Conservation (phyloP, 2,329 filamentous ascomycete genomes). For the Ceratocystiopsis minuta region DNA sequence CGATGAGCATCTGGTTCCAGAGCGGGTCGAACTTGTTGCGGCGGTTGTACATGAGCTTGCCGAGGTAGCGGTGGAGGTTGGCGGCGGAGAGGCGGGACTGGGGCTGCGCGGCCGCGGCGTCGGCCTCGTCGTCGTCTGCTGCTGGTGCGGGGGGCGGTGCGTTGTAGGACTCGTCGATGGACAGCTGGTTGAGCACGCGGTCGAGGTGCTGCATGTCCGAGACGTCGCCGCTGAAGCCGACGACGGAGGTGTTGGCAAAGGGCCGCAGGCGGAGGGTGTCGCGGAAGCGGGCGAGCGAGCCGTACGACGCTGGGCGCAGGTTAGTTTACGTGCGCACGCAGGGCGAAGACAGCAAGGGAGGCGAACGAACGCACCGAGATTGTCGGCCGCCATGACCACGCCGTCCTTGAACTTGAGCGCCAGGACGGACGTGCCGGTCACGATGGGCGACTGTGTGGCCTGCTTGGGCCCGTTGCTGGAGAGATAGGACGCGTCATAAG, state of each 20-base stretch:
- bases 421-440: constrained; percentile 90
- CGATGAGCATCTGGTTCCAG: constrained; percentile 91
- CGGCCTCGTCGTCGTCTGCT: constrained; percentile 7
- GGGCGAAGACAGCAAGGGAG: too few relatives aligned
- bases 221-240: constrained; percentile 93
- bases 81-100: constrained; percentile 55
- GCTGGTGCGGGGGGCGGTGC: constrained; percentile 8
- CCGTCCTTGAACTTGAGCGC: constrained; percentile 92
- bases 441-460: constrained; percentile 81
- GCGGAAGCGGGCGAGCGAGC: constrained; percentile 88
- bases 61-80: constrained; percentile 91
- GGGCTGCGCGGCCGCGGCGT: constrained; percentile 29
- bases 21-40: constrained; percentile 91
- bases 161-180: constrained; percentile 77
- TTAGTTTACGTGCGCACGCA: neutral
- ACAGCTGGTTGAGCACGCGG: constrained; percentile 71
- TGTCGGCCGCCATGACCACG: constrained; percentile 92
- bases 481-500: constrained; percentile 79
- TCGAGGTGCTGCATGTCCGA: constrained; percentile 99
- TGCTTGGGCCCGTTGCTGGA: constrained; percentile 52
- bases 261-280: constrained; percentile 87
- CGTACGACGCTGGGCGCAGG: constrained; percentile 74
- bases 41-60: constrained; percentile 90
- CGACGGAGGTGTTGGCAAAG: constrained; percentile 67
- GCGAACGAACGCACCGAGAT: constrained; percentile 48